These are phyloP conservation scores for Geotrichum carabidarum DNA, from an alignment of 1,139 yeast species.

Conservation along the genomic window DNA sequence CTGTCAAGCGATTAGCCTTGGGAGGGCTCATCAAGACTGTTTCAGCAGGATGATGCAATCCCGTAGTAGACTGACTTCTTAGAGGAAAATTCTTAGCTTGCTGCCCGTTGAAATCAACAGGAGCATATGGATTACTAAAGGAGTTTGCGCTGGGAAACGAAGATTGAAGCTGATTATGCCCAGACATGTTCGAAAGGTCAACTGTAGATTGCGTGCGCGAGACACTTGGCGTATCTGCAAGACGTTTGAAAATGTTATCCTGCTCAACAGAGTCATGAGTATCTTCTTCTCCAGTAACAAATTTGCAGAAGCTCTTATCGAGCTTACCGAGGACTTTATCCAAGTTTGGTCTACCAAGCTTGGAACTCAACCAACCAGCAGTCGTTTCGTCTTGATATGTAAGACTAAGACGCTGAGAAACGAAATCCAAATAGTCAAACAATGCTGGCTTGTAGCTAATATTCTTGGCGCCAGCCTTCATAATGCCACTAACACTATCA, in stretches of 20 bases:
- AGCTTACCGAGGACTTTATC: slow-evolving; percentile 86
- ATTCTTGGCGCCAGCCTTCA: slow-evolving; percentile 45
- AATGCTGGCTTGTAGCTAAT: slow-evolving; percentile 41
- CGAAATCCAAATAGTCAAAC: slow-evolving; percentile 39
- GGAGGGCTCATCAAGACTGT: slow-evolving; percentile 5
- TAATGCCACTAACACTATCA: slow-evolving; percentile 47
- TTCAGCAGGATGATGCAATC: slow-evolving; percentile 2
- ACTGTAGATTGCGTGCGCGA: slow-evolving; percentile 19
- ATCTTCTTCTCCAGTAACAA: slow-evolving; percentile 81
- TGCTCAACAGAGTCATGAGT: slow-evolving; percentile 36
- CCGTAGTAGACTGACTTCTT: slow-evolving; percentile 15
- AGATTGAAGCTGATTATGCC: background rate
- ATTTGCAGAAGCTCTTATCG: slow-evolving; percentile 72
- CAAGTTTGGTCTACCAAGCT: slow-evolving; percentile 67
- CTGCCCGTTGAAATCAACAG: slow-evolving; percentile 2
- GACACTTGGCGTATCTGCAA: slow-evolving; percentile 33
- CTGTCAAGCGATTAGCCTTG: background rate
- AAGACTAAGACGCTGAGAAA: slow-evolving; percentile 25
- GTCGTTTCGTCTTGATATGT: slow-evolving; percentile 41
- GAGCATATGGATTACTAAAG: slow-evolving; percentile 12
- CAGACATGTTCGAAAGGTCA: slow-evolving; percentile 8
- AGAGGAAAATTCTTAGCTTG: slow-evolving; percentile 9
- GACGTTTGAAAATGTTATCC: slow-evolving; percentile 62
- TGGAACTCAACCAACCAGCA: slow-evolving; percentile 57
- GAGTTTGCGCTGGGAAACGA: background rate